These are phyloP conservation scores for Chlorella sp. DNA, from an alignment of 139 green algal genomes.

Conservation along the genomic window DNA sequence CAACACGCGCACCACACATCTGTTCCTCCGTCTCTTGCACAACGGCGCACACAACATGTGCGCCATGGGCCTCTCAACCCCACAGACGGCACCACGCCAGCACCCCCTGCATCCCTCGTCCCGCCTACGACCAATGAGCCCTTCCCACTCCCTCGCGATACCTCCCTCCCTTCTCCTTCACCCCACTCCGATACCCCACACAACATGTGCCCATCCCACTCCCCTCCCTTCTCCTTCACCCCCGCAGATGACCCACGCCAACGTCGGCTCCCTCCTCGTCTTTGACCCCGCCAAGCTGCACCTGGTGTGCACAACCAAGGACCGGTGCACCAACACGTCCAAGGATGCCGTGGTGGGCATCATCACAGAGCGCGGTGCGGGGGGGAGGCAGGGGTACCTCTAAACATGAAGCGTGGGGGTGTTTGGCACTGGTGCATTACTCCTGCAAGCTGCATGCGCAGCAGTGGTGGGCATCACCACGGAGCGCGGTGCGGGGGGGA, in stretches of 20 bases:
- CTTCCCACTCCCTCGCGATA: neutral
- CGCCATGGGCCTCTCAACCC: no score
- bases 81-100: no score
- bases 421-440: no score
- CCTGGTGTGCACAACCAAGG: neutral
- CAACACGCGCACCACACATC: no score
- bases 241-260: constrained; percentile 68
- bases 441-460: no score
- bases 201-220: neutral
- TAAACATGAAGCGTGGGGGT: no score
- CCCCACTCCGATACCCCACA: neutral
- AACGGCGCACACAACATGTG: no score
- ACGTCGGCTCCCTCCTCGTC: constrained; percentile 66
- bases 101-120: no score
- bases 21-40: no score
- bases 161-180: neutral
- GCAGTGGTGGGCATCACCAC: constrained; percentile 71
- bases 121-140: no score
- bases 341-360: constrained; percentile 66
- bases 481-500: constrained; percentile 53
- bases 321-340: constrained; percentile 16
- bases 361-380: constrained; percentile 66
- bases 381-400: no score
- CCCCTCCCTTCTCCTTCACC: neutral
- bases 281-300: constrained; percentile 62